Evolutionary conservation across 306 rosid species (phyloP).

Genomic region (Cucurbita argyrosperma): DNA sequence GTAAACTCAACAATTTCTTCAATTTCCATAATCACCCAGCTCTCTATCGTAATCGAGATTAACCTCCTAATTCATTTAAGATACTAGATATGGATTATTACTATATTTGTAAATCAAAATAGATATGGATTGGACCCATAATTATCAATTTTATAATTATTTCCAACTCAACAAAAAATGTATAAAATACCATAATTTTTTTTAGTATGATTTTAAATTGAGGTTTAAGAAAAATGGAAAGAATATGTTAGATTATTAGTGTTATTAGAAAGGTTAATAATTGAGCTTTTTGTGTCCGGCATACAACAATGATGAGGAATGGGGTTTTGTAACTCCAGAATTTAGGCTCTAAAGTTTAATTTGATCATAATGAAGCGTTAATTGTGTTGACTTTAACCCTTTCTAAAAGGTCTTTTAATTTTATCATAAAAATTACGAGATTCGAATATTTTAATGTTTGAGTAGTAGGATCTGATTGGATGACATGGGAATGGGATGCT

Average conservation of each 20-base stretch:
- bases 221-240: not conserved
- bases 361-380: not conserved
- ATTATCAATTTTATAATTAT: not conserved
- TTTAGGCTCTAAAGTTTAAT: not conserved
- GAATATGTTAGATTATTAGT: not conserved
- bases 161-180: not conserved
- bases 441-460: no score
- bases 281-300: not conserved
- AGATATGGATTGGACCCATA: not conserved
- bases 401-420: no score
- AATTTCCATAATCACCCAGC: not conserved
- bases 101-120: no score
- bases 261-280: not conserved
- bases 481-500: no score
- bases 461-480: no score
- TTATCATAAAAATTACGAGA: no score
- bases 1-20: not conserved
- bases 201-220: not conserved
- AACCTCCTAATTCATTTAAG: no score
- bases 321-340: not conserved
- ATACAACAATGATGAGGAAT: not conserved
- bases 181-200: not conserved
- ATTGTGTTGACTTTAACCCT: not conserved
- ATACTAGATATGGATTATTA: no score
- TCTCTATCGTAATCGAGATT: not conserved